Conservation (phyloP, 1,139 yeast species). For the Blastobotrys arbuscula region DNA sequence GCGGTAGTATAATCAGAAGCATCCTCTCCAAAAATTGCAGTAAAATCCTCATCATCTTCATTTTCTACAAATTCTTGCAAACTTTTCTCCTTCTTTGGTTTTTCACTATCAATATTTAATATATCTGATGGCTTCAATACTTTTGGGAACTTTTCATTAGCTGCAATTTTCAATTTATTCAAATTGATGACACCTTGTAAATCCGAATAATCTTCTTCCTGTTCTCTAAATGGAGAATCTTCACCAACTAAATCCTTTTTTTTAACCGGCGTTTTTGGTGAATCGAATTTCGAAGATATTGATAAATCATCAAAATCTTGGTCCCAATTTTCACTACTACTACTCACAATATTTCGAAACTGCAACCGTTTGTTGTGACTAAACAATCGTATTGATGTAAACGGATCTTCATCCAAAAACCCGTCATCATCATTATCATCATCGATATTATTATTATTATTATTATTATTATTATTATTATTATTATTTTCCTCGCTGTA, state of each 20-base stretch:
- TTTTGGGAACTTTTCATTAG: conserved; percentile 6
- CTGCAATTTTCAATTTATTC: conserved; percentile 15
- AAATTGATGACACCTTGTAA: conserved; percentile 27
- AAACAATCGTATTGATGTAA: conserved; percentile 15
- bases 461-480: too few relatives aligned
- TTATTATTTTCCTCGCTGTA: conserved; percentile 12
- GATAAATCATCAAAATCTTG: conserved; percentile 18
- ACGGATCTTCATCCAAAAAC: conserved; percentile 13
- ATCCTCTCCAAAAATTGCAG: conserved; percentile 17
- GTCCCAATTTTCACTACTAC: conserved; percentile 20
- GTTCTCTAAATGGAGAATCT: conserved; percentile 21
- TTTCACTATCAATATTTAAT: background rate
- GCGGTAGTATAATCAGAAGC: conserved; percentile 1
- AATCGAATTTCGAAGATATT: background rate
- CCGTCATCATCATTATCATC: conserved; percentile 2
- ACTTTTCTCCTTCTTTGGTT: background rate
- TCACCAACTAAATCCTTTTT: conserved; percentile 13
- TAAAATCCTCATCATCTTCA: conserved; percentile 22
- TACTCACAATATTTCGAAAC: conserved; percentile 12
- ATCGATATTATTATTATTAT: background rate
- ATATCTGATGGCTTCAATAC: conserved; percentile 13
- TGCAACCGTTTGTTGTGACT: conserved; percentile 22
- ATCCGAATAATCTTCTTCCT: conserved; percentile 27
- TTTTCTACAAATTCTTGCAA: conserved; percentile 14
- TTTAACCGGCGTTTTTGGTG: conserved; percentile 5